Evolutionary conservation across 1,284 basidiomycete species (phyloP).

Genomic region (Ganoderma lingzhi): DNA sequence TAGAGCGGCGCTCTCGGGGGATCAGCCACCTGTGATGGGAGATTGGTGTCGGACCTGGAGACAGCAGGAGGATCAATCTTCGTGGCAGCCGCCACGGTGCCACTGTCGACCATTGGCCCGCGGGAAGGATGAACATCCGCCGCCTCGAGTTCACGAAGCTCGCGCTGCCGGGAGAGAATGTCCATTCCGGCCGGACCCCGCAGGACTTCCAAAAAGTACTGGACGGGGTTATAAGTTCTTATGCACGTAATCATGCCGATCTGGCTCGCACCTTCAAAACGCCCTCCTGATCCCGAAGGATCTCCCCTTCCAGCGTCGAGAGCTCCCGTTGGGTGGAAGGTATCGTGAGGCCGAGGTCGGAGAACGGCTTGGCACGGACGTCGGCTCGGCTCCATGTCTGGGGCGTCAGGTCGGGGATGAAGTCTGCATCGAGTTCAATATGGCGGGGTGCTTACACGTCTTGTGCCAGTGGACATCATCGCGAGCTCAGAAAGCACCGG

Average conservation of each 20-base stretch:
- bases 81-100: background rate
- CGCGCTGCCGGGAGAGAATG: background rate
- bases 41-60: background rate
- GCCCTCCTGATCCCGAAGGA: background rate
- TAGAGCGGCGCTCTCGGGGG: constrained; percentile 44
- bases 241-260: no score
- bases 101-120: background rate
- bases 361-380: background rate
- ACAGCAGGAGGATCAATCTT: background rate
- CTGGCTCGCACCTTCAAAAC: background rate
- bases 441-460: background rate
- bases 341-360: background rate
- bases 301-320: background rate
- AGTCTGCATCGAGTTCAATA: background rate
- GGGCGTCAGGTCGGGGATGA: background rate
- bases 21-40: background rate
- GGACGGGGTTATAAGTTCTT: no score
- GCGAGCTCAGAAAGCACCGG: background rate
- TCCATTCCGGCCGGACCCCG: background rate
- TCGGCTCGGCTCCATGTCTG: background rate
- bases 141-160: background rate
- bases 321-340: constrained; percentile 2
- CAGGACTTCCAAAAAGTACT: background rate
- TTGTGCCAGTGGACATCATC: background rate
- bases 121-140: background rate